These are phyloP conservation scores for Colletotrichum sp. DNA, from an alignment of 2,329 filamentous ascomycete species.

Conservation along the genomic window DNA sequence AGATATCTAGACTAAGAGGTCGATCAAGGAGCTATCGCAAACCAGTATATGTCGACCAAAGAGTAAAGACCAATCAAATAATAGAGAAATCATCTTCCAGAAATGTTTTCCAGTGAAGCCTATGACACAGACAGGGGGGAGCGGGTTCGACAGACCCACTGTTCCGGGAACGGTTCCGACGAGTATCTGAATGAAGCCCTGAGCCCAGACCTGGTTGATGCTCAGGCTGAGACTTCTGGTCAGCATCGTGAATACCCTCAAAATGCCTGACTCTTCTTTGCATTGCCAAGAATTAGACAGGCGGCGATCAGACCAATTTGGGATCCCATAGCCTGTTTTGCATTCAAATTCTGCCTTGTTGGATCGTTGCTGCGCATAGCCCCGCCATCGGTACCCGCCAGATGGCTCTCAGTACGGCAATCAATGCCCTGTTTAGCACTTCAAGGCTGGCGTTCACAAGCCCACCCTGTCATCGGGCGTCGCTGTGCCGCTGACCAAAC, in stretches of 20 bases:
- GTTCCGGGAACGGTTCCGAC: background rate
- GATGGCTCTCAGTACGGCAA: background rate
- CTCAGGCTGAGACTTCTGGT: background rate
- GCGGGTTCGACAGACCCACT: too few relatives aligned
- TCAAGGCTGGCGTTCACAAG: background rate
- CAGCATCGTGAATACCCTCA: background rate
- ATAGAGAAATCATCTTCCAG: accelerated
- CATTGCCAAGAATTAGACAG: background rate
- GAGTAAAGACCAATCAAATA: background rate
- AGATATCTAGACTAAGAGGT: background rate
- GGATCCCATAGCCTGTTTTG: accelerated
- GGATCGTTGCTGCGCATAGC: background rate
- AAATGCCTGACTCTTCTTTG: accelerated
- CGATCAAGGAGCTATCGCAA: background rate
- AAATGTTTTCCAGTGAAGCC: accelerated
- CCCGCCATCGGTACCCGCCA: background rate
- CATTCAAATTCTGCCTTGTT: background rate
- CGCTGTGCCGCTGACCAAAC: background rate
- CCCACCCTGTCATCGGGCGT: background rate
- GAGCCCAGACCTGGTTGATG: accelerated
- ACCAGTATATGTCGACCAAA: background rate
- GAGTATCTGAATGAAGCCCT: background rate
- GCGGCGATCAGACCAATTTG: background rate
- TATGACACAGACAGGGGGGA: accelerated
- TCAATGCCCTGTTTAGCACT: background rate